Evolutionary conservation across 495 filamentous ascomycete genomes (phyloP), one percentile per base, ranked within the genome.

Genomic region (Penicillium silybi): DNA sequence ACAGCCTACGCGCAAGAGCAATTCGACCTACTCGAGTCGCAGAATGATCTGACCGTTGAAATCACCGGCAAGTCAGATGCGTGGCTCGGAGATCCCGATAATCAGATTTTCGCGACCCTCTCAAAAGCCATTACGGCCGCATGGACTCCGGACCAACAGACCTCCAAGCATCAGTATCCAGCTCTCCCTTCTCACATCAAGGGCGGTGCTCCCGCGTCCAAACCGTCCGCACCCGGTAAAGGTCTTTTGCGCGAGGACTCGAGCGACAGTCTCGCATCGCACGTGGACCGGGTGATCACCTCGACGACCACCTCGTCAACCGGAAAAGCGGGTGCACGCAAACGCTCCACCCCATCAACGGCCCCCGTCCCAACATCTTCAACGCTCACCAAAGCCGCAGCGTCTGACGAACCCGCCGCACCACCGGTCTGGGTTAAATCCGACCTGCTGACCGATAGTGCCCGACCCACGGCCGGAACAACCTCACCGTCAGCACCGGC

Each of bases 31-130:
- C 79, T 97, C 1, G 84, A 83, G 29, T 88, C 87, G 6, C 82
- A 87, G 44, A 97, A 98, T 56, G 80, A 80, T 23, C 80, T 97
- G 38, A 86, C 81, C 1, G 82, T 98, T 20, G 81, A 82, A 23
- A 90, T 97, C 54, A 90, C 93, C 41, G 90, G 95, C 54, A 86
- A 89, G 65, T 92, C 93, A 1, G 93, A 98, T 62, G 89, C 93
- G 15, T 98, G 93, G 93, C 81, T 98, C 0, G 93, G 93, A 2
- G 90, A 96, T 50, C 90, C 88, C 13, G 82, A 86, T 26, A 97
- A 95, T 54, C 82, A 92, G 58, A 90, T 96, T 57, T 98, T 96
- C 62, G 81, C 84, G 34, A 95, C 90, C 0, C 80, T 97, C 1
- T 90, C 96, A 57, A 79, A 86, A 50, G 95, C 92, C 0, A 84